Percentiles rank a stretch among this genome's conserved stretches.
phyloP scores from a whole-genome alignment of 441 rosid species.

The Metrosideros polymorpha region DNA sequence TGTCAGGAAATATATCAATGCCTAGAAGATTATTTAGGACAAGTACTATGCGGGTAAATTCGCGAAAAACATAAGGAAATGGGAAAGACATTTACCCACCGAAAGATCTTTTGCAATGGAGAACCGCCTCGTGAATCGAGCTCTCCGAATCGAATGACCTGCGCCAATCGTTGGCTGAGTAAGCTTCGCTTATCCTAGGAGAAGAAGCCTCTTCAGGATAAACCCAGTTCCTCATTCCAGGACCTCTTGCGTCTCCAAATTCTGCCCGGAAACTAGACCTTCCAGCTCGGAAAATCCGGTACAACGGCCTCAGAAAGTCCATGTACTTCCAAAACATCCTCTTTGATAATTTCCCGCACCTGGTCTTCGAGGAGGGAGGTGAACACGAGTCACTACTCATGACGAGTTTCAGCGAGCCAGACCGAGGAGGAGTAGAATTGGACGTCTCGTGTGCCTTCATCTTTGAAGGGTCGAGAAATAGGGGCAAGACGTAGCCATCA shows the following conservation, averaged over 20 bases:
- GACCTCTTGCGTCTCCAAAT: constrained; percentile 18
- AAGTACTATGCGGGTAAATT: neutral
- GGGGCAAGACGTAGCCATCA: constrained; percentile 8
- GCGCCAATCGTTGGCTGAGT: neutral
- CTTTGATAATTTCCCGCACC: neutral
- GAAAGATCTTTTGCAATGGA: constrained; percentile 10
- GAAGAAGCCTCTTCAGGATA: constrained; percentile 21
- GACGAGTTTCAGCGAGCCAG: constrained; percentile 17
- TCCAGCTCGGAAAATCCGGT: neutral
- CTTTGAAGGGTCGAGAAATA: neutral
- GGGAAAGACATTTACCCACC: neutral
- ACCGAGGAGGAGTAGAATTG: constrained; percentile 15
- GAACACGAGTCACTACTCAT: constrained; percentile 14
- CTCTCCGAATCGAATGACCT: constrained; percentile 1
- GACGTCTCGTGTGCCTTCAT: neutral
- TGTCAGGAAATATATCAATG: neutral
- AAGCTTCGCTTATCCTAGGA: neutral
- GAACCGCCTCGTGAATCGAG: constrained; percentile 14
- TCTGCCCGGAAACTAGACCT: neutral
- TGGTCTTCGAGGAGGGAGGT: constrained; percentile 12
- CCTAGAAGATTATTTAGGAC: neutral
- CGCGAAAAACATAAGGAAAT: neutral
- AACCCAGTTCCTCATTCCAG: constrained; percentile 32
- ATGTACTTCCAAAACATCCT: neutral
- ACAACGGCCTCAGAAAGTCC: constrained; percentile 1